Conservation (phyloP, 495 filamentous ascomycete species). For the Lentithecium fluviatile region DNA sequence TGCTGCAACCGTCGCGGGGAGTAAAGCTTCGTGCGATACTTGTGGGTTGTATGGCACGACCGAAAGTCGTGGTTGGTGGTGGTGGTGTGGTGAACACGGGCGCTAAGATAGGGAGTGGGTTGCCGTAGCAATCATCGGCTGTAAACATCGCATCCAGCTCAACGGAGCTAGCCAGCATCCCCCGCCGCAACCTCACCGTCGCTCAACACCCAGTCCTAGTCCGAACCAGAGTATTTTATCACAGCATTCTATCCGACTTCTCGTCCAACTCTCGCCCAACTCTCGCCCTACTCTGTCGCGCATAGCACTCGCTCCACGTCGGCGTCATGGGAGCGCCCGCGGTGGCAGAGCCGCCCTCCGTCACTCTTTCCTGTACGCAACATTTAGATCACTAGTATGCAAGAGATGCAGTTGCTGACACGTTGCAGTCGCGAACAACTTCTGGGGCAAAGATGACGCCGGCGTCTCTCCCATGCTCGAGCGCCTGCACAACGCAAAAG, state of each 20-base stretch:
- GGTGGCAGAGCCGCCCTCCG: conserved; percentile 61
- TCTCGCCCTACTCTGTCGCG: neutral
- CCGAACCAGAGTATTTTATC: conserved; percentile 1
- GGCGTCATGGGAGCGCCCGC: conserved; percentile 59
- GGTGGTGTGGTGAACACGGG: too few relatives aligned
- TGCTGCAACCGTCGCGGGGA: too few relatives aligned
- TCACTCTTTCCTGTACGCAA: conserved; percentile 62
- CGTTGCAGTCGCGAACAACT: conserved; percentile 88
- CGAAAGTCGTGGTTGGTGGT: too few relatives aligned
- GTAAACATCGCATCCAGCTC: neutral
- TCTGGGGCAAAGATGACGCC: conserved; percentile 99
- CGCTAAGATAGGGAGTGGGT: neutral
- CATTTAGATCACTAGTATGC: neutral
- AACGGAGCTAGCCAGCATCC: neutral
- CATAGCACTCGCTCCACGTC: neutral
- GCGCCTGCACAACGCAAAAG: conserved; percentile 94
- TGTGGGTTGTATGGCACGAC: too few relatives aligned
- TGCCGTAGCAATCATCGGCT: neutral
- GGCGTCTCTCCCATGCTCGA: conserved; percentile 89
- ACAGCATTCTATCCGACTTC: neutral
- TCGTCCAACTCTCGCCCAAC: too few relatives aligned
- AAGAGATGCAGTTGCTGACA: conserved; percentile 26
- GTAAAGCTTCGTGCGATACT: too few relatives aligned
- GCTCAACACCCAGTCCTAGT: conserved; percentile 1
- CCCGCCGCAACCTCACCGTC: neutral